Conservation (phyloP, 2,329 filamentous ascomycete species). For the Ceratocystis colombiana region DNA sequence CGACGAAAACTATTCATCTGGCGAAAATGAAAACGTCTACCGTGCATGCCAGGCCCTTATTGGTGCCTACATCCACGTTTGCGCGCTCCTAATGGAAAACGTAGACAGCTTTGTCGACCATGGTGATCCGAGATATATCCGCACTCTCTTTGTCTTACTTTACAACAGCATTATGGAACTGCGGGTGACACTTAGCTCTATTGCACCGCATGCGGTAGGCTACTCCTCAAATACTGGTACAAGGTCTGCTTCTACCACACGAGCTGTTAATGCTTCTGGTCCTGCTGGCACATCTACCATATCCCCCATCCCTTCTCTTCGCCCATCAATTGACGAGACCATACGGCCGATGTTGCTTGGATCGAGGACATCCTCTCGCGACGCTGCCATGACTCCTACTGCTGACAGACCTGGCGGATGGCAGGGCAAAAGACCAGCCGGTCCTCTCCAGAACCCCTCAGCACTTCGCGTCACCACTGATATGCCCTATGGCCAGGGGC, state of each 20-base stretch:
- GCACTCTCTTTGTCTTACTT: slow-evolving; percentile 51
- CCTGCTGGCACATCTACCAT: slow-evolving; percentile 18
- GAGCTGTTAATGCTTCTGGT: not conserved
- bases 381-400: slow-evolving; percentile 46
- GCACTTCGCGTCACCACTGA: slow-evolving; percentile 50
- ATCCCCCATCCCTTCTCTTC: slow-evolving; percentile 18
- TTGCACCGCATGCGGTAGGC: slow-evolving; percentile 27
- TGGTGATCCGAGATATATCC: slow-evolving; percentile 56
- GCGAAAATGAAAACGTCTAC: slow-evolving; percentile 54
- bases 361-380: slow-evolving; percentile 33
- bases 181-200: slow-evolving; percentile 42
- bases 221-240: slow-evolving; percentile 17
- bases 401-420: slow-evolving; percentile 40
- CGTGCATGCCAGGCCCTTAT: slow-evolving; percentile 54
- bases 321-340: slow-evolving; percentile 36
- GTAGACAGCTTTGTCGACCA: slow-evolving; percentile 56
- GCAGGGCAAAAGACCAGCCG: slow-evolving; percentile 30
- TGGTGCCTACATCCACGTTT: slow-evolving; percentile 55
- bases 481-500: slow-evolving; percentile 41
- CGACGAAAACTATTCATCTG: slow-evolving; percentile 35
- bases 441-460: slow-evolving; percentile 40
- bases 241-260: slow-evolving; percentile 13
- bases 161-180: slow-evolving; percentile 61
- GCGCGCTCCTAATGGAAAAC: slow-evolving; percentile 49
- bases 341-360: slow-evolving; percentile 34